These are phyloP conservation scores for Nannochloris sp. DNA, from an alignment of 139 green algal genomes.

Conservation along the genomic window DNA sequence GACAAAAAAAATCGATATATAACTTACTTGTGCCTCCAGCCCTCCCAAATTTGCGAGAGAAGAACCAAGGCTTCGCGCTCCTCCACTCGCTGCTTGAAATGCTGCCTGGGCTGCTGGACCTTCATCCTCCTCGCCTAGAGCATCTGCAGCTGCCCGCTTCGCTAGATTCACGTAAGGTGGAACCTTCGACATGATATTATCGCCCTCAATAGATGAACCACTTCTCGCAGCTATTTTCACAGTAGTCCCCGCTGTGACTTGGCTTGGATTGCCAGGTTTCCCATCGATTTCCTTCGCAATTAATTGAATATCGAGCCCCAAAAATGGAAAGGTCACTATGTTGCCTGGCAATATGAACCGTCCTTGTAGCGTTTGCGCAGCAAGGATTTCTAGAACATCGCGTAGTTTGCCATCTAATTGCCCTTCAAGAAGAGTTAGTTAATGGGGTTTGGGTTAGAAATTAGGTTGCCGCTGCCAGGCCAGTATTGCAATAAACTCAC, in stretches of 20 bases:
- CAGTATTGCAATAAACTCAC: too few relatives aligned
- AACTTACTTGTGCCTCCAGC: neutral
- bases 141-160: neutral
- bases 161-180: neutral
- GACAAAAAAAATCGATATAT: neutral
- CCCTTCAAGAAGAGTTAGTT: too few relatives aligned
- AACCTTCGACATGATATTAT: too few relatives aligned
- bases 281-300: neutral
- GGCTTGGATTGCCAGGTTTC: neutral
- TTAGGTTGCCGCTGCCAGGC: too few relatives aligned
- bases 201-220: too few relatives aligned
- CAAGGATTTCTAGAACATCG: neutral
- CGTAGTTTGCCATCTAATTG: neutral
- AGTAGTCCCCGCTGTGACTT: too few relatives aligned
- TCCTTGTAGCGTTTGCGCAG: conserved; percentile 25
- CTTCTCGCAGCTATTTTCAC: too few relatives aligned
- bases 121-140: neutral
- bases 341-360: conserved; percentile 42
- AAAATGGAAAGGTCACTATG: conserved; percentile 32
- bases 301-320: conserved; percentile 27
- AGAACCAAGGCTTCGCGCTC: conserved; percentile 1
- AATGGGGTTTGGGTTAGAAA: too few relatives aligned
- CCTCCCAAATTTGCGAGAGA: conserved; percentile 39
- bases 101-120: conserved; percentile 32
- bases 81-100: conserved; percentile 20